Evolutionary conservation across 2,329 filamentous ascomycete genomes (phyloP).

Genomic region (Cytospora piceicola): DNA sequence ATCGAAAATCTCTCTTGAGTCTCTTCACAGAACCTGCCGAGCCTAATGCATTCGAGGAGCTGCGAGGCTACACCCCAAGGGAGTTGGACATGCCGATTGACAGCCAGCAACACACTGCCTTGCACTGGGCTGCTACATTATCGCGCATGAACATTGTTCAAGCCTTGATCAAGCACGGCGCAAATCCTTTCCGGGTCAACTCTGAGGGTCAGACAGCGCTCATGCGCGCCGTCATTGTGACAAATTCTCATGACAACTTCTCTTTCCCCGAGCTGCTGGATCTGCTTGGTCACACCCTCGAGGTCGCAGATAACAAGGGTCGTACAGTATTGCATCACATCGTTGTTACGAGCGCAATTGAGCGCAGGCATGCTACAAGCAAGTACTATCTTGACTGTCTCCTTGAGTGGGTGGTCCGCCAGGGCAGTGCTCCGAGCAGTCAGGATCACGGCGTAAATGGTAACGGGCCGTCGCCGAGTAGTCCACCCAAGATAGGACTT

Average conservation of each 20-base stretch:
- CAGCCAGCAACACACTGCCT: constrained; percentile 81
- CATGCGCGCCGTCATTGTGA: constrained; percentile 89
- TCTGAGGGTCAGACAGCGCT: constrained; percentile 87
- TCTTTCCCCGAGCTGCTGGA: constrained; percentile 92
- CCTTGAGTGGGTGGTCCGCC: constrained; percentile 90
- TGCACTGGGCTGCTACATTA: constrained; percentile 96
- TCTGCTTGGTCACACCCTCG: constrained; percentile 85
- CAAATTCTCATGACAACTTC: constrained; percentile 89
- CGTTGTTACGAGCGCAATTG: constrained; percentile 92
- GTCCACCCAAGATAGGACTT: constrained; percentile 74
- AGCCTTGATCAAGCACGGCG: constrained; percentile 80
- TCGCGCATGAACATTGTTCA: constrained; percentile 82
- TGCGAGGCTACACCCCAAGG: constrained; percentile 73
- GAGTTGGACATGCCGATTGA: constrained; percentile 95
- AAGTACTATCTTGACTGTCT: constrained; percentile 96
- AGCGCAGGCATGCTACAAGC: constrained; percentile 86
- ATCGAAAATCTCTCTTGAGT: constrained; percentile 79
- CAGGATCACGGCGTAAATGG: constrained; percentile 42
- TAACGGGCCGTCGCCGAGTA: constrained; percentile 30
- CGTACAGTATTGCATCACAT: constrained; percentile 96
- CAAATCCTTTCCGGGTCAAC: constrained; percentile 87
- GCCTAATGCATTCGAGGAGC: constrained; percentile 72
- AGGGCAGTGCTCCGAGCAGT: constrained; percentile 57
- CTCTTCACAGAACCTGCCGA: constrained; percentile 76
- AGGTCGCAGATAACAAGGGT: constrained; percentile 85